phyloP scores from a whole-genome alignment of 176 grass and related monocot genomes.

The Oryza punctata region DNA sequence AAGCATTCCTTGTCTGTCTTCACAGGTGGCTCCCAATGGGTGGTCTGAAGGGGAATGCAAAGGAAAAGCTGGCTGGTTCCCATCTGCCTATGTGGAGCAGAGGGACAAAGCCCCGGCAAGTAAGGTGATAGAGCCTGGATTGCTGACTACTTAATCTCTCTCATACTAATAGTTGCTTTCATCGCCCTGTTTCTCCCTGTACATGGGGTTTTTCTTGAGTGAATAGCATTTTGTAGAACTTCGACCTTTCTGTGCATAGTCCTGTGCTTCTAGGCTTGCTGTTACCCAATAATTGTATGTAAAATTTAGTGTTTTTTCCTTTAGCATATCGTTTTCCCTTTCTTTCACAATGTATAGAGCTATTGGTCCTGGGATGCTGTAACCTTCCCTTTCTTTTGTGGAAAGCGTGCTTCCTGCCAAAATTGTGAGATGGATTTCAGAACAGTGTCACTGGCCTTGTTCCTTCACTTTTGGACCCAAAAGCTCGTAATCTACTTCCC shows the following conservation, averaged over 20 bases:
- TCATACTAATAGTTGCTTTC: slow-evolving; percentile 30
- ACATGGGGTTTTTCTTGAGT: slow-evolving; percentile 36
- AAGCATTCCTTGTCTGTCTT: slow-evolving; percentile 38
- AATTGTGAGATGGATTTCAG: slow-evolving; percentile 17
- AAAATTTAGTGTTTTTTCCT: slow-evolving; percentile 31
- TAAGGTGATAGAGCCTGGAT: slow-evolving; percentile 68
- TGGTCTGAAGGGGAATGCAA: slow-evolving; percentile 98
- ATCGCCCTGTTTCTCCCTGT: slow-evolving; percentile 51
- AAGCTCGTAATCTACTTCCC: neutral
- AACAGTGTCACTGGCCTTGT: slow-evolving; percentile 15
- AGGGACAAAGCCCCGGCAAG: slow-evolving; percentile 84
- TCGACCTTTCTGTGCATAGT: slow-evolving; percentile 56
- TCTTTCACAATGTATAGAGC: slow-evolving; percentile 31
- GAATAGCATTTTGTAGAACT: slow-evolving; percentile 47
- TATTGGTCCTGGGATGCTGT: slow-evolving; percentile 34
- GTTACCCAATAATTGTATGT: slow-evolving; percentile 42
- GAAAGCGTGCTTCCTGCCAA: slow-evolving; percentile 37
- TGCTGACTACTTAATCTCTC: slow-evolving; percentile 57
- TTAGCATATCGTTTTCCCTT: slow-evolving; percentile 38
- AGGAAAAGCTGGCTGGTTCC: slow-evolving; percentile 94
- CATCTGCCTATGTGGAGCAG: slow-evolving; percentile 81
- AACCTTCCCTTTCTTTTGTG: slow-evolving; percentile 22
- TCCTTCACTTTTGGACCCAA: neutral
- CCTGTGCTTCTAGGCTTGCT: slow-evolving; percentile 29
- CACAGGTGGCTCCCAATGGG: slow-evolving; percentile 73